Evolutionary conservation across 768 basidiomycete genomes (phyloP).

Genomic region (Phallus indusiatus): DNA sequence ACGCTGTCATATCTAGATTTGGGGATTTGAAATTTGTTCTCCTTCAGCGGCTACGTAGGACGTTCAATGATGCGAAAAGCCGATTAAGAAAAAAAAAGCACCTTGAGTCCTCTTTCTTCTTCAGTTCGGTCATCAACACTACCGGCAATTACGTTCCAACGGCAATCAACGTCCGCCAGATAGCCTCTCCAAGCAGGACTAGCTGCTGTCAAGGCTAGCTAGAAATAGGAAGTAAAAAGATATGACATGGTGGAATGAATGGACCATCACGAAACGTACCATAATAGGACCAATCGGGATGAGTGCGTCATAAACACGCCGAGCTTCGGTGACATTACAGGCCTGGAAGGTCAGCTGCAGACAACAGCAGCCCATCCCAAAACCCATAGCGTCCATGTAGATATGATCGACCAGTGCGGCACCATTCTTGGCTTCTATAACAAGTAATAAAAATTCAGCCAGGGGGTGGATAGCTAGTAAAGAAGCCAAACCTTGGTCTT

Average conservation of each 20-base stretch:
- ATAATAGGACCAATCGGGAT: conserved; percentile 93
- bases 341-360: conserved; percentile 97
- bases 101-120: conserved; percentile 88
- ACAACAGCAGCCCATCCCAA: conserved; percentile 99
- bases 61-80: background rate
- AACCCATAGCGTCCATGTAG: conserved; percentile 99
- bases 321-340: conserved; percentile 86
- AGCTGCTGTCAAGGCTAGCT: conserved; percentile 91
- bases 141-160: conserved; percentile 99
- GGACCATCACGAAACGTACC: conserved; percentile 37
- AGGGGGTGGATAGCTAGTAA: background rate
- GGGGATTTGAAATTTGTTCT: conserved; percentile 71
- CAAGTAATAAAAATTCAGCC: conserved; percentile 11
- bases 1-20: conserved; percentile 98
- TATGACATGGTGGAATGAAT: background rate
- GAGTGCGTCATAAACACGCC: conserved; percentile 91
- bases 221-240: conserved; percentile 7
- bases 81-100: conserved; percentile 19
- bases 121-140: conserved; percentile 95
- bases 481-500: conserved; percentile 60
- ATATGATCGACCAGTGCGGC: conserved; percentile 87
- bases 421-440: conserved; percentile 76
- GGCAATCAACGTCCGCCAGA: conserved; percentile 92
- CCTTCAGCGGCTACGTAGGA: conserved; percentile 48
- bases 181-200: conserved; percentile 94